Conservation (phyloP, 441 rosid species). For the Pelargonium cotyledonis region DNA sequence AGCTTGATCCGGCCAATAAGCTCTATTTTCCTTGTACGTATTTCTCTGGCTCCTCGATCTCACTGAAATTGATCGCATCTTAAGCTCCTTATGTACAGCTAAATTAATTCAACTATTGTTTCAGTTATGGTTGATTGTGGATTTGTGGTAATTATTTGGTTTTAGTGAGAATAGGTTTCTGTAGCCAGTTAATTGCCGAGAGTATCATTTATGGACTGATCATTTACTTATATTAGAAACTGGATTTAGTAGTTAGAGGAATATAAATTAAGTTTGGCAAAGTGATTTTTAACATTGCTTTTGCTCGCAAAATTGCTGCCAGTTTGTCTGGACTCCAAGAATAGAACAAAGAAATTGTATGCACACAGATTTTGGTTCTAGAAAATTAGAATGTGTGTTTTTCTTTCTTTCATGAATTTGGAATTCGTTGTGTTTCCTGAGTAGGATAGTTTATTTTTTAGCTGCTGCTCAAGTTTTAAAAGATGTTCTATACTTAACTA, state of each 20-base stretch:
- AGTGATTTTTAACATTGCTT: background rate
- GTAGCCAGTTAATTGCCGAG: background rate
- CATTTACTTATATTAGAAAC: too few species aligned
- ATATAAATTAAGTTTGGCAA: background rate
- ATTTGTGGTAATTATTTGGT: background rate
- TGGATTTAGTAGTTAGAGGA: background rate
- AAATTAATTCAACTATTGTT: background rate
- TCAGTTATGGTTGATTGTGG: background rate
- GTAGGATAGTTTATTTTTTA: background rate
- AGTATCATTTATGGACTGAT: too few species aligned
- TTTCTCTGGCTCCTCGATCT: background rate
- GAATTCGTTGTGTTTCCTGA: background rate
- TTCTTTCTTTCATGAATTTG: too few species aligned
- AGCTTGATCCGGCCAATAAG: slow-evolving; percentile 81
- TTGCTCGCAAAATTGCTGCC: background rate
- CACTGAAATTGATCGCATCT: background rate
- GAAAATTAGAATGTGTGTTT: too few species aligned
- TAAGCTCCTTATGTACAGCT: background rate
- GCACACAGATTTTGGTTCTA: too few species aligned
- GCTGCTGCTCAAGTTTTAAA: background rate
- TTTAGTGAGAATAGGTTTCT: background rate
- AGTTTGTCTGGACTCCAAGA: background rate
- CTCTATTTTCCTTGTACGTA: slow-evolving; percentile 84
- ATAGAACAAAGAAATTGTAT: too few species aligned
- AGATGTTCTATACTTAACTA: background rate